A percentile compares a stretch with the other conserved stretches of the same genome.
phyloP scores from a whole-genome alignment of 2,329 filamentous ascomycete genomes.

The Emergomyces africanus region DNA sequence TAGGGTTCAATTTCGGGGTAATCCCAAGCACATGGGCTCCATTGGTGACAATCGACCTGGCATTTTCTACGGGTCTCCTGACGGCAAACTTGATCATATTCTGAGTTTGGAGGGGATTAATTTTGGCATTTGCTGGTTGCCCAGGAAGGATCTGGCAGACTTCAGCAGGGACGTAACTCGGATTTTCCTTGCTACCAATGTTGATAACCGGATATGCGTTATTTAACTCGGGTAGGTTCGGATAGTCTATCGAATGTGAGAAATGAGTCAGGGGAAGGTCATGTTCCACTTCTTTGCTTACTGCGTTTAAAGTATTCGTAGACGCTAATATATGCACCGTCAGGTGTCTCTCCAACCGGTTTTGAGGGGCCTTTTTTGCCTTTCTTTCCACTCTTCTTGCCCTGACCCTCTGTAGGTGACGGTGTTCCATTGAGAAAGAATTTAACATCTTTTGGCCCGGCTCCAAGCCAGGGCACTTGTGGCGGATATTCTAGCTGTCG shows the following conservation, averaged over 20 bases:
- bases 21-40: slow-evolving; percentile 47
- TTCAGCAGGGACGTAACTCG: slow-evolving; percentile 55
- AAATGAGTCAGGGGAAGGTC: neutral
- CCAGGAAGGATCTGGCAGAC: slow-evolving; percentile 51
- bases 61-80: slow-evolving; percentile 53
- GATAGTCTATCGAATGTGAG: slow-evolving; percentile 21
- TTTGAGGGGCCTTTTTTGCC: slow-evolving; percentile 22
- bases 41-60: slow-evolving; percentile 47
- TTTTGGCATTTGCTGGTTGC: slow-evolving; percentile 48
- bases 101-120: slow-evolving; percentile 48
- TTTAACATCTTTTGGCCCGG: slow-evolving; percentile 40
- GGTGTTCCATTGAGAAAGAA: slow-evolving; percentile 37
- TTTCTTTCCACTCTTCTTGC: slow-evolving; percentile 12
- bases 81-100: slow-evolving; percentile 63
- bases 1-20: slow-evolving; percentile 30
- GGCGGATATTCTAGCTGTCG: slow-evolving; percentile 23
- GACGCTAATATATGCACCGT: slow-evolving; percentile 37
- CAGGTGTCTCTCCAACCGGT: neutral
- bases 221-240: slow-evolving; percentile 20
- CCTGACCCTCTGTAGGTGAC: slow-evolving; percentile 1
- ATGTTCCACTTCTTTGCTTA: slow-evolving; percentile 16
- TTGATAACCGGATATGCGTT: slow-evolving; percentile 50
- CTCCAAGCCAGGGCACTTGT: slow-evolving; percentile 25
- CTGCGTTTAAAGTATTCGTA: slow-evolving; percentile 36
- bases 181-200: slow-evolving; percentile 44